Evolutionary conservation across 129 eudicot genomes (phyloP).

Genomic region (Pulicaria dysenterica): DNA sequence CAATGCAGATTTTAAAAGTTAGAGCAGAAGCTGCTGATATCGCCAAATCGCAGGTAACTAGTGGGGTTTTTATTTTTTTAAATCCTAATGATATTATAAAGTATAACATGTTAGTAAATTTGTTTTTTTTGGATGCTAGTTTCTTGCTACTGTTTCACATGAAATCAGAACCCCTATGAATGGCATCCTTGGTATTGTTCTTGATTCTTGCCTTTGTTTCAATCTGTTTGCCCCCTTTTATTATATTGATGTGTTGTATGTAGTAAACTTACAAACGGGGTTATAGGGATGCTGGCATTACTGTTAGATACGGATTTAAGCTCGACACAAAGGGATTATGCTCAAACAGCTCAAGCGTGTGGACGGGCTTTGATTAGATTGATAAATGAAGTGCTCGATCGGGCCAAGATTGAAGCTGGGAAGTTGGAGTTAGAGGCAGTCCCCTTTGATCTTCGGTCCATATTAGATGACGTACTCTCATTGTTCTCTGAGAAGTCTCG

Average conservation of each 20-base stretch:
- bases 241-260: background rate
- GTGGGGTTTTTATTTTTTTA: background rate
- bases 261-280: constrained; percentile 2
- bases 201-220: background rate
- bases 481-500: constrained; percentile 87
- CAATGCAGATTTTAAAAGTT: constrained; percentile 65
- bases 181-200: constrained; percentile 66
- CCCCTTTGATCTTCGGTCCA: constrained; percentile 67
- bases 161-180: constrained; percentile 94
- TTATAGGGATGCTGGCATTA: constrained; percentile 74
- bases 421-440: constrained; percentile 81
- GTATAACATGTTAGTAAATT: background rate
- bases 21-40: constrained; percentile 92
- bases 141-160: constrained; percentile 88
- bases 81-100: background rate
- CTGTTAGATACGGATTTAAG: constrained; percentile 79
- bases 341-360: constrained; percentile 88
- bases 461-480: constrained; percentile 80
- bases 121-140: constrained; percentile 45
- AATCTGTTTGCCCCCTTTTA: background rate
- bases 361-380: constrained; percentile 73
- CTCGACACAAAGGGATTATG: constrained; percentile 79
- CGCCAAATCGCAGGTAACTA: constrained; percentile 77
- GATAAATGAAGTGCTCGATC: constrained; percentile 83
- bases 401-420: constrained; percentile 90